These are phyloP conservation scores for Schwanniomyces occidentalis DNA, from an alignment of 805 yeast species.

Conservation along the genomic window DNA sequence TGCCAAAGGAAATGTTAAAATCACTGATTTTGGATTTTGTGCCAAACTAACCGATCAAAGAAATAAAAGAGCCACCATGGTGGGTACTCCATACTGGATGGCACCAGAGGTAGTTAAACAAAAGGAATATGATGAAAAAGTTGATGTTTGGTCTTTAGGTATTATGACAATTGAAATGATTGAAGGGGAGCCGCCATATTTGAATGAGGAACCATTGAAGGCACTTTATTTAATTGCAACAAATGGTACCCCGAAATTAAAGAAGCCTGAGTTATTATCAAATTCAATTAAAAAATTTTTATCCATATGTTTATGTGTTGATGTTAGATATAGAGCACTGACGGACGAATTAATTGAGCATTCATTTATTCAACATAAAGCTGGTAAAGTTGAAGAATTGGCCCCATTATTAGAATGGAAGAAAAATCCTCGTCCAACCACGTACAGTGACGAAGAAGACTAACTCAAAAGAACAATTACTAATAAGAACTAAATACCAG, in stretches of 20 bases:
- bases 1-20: constrained; percentile 44
- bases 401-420: constrained; percentile 59
- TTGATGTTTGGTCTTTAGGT: constrained; percentile 81
- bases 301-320: constrained; percentile 90
- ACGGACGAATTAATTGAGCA: constrained; percentile 86
- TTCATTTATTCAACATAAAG: constrained; percentile 59
- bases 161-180: constrained; percentile 88
- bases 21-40: constrained; percentile 52
- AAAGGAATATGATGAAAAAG: constrained; percentile 78
- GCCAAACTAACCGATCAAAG: constrained; percentile 76
- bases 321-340: constrained; percentile 85
- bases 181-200: constrained; percentile 82
- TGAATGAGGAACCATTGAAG: constrained; percentile 75
- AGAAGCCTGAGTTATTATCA: constrained; percentile 66
- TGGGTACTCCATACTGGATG: constrained; percentile 90
- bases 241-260: constrained; percentile 77
- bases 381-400: constrained; percentile 61
- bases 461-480: too few relatives aligned
- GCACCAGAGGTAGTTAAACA: constrained; percentile 84
- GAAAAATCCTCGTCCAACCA: constrained; percentile 14
- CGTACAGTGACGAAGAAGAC: constrained; percentile 8
- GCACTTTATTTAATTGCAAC: constrained; percentile 78
- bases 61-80: constrained; percentile 80
- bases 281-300: constrained; percentile 80
- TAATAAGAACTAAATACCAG: too few relatives aligned